Percentiles rank a stretch among this genome's conserved stretches.
These are phyloP conservation scores for Phytomonas francai DNA, from an alignment of 208 protist species.

Conservation along the genomic window DNA sequence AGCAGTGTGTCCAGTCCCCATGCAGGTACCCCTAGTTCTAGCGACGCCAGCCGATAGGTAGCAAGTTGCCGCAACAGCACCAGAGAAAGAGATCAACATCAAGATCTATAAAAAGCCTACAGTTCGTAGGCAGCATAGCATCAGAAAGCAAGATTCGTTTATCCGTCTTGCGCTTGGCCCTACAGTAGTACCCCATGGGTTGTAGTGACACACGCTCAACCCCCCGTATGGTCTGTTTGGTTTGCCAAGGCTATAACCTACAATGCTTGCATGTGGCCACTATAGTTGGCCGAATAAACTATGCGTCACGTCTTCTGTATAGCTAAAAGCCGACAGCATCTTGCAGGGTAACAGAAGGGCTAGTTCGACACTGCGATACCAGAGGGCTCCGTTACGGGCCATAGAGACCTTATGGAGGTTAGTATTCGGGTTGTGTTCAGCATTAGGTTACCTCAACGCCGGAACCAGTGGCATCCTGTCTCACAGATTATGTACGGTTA, in stretches of 20 bases:
- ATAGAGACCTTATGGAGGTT: conserved; percentile 60
- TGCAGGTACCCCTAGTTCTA: conserved; percentile 62
- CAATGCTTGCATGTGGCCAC: conserved; percentile 32
- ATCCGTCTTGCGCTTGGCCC: neutral
- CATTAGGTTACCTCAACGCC: conserved; percentile 25
- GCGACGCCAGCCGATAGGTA: conserved; percentile 72
- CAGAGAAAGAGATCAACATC: conserved; percentile 43
- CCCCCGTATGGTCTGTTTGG: conserved; percentile 25
- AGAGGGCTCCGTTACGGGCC: conserved; percentile 56
- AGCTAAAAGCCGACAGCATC: conserved; percentile 46
- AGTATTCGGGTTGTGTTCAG: conserved; percentile 29
- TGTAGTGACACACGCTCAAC: neutral
- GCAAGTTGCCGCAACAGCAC: conserved; percentile 53
- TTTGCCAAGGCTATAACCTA: conserved; percentile 35
- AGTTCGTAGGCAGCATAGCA: neutral
- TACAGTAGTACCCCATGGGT: neutral
- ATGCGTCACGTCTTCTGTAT: conserved; percentile 19
- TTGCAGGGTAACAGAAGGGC: conserved; percentile 33
- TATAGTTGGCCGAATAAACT: conserved; percentile 53
- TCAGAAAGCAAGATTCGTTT: conserved; percentile 13
- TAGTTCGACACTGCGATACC: conserved; percentile 31
- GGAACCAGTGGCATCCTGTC: conserved; percentile 43
- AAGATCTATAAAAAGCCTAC: conserved; percentile 25
- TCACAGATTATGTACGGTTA: conserved; percentile 42
- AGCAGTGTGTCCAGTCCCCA: conserved; percentile 47